Evolutionary conservation across 2,329 filamentous ascomycete genomes (phyloP), one percentile per base, ranked within the genome.

Genomic region (Colletotrichum godetiae): DNA sequence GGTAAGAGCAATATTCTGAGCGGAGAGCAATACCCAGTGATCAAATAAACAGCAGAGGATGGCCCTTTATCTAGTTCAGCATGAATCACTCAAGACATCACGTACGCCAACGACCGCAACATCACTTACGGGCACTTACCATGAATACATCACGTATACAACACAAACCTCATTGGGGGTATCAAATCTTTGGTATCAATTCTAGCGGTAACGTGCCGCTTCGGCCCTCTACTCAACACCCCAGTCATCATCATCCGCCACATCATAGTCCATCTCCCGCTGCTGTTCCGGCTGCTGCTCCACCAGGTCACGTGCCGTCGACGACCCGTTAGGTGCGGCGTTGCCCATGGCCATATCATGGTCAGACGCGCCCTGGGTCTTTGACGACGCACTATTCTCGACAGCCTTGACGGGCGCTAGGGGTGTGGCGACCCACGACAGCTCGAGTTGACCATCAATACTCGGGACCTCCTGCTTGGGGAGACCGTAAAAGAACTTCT

Each of bases 401-500:
- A 49, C 72, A n/a, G 74, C 73, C 5, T 75, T 68, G 22, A 77
- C 77, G 6, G 78, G 77, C 0, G 78, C 75, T 5, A 79, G 74
- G 13, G 81, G 75, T 46, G 77, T 84, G n/a, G 76, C 75, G 29
- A 86, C 86, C 94, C 94, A 96, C 1, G 88, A 81, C 52, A 94
- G 80, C 67, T 94, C 91, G 13, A 95, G 85, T 58, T 88, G 88
- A 55, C 89, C 91, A 1, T 87, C 83, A 12, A 94, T 83, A 7
- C 90, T 89, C 0, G 92, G 90, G 53, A 95, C 89, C 24, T 88
- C 83, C 56, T 87, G 87, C 58, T 86, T 86, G 59, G 88, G 80
- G n/a, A 90, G 82, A 33, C 88, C 85, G 77, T 90, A 89, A 83
- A 88, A 89, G 77, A 93, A 92, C 75, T 88, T 91, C 80, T 96